These are phyloP conservation scores for Carnegiea gigantea DNA, from an alignment of 179 eudicot genomes.

Conservation along the genomic window DNA sequence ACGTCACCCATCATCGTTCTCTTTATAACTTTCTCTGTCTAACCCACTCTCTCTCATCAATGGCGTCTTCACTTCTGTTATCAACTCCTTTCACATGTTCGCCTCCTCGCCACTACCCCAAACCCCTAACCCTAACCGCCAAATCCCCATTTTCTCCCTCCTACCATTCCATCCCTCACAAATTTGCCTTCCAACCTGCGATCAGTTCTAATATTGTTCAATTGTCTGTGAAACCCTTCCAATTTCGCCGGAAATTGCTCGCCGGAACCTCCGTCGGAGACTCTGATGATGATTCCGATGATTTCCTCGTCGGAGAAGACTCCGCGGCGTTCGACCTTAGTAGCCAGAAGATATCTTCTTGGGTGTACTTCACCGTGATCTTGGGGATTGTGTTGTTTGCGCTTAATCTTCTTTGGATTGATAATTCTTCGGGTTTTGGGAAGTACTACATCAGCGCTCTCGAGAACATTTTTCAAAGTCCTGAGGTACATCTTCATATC, in stretches of 20 bases:
- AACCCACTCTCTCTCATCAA: constrained; percentile 21
- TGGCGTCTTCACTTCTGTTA: constrained; percentile 59
- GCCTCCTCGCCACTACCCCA: constrained; percentile 20
- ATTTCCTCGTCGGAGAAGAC: constrained; percentile 64
- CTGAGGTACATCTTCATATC: constrained; percentile 52
- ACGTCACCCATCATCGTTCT: neutral
- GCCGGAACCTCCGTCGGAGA: constrained; percentile 46
- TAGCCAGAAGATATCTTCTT: constrained; percentile 72
- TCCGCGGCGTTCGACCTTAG: constrained; percentile 69
- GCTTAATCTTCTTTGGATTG: constrained; percentile 76
- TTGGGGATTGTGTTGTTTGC: constrained; percentile 74
- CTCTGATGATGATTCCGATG: constrained; percentile 27
- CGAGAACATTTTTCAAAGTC: constrained; percentile 55
- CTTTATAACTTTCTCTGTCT: neutral
- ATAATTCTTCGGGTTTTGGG: constrained; percentile 77
- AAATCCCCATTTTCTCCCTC: constrained; percentile 22
- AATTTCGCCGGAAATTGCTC: constrained; percentile 22
- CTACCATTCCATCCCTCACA: neutral
- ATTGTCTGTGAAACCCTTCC: constrained; percentile 13
- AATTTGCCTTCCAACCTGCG: neutral
- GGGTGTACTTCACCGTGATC: constrained; percentile 71
- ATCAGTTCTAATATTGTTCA: neutral
- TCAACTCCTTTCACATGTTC: constrained; percentile 35
- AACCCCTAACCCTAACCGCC: constrained; percentile 11
- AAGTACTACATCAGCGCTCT: constrained; percentile 52